These are phyloP conservation scores for Ceratocystis alfenasii DNA, from an alignment of 2,329 filamentous ascomycete genomes.

Conservation along the genomic window DNA sequence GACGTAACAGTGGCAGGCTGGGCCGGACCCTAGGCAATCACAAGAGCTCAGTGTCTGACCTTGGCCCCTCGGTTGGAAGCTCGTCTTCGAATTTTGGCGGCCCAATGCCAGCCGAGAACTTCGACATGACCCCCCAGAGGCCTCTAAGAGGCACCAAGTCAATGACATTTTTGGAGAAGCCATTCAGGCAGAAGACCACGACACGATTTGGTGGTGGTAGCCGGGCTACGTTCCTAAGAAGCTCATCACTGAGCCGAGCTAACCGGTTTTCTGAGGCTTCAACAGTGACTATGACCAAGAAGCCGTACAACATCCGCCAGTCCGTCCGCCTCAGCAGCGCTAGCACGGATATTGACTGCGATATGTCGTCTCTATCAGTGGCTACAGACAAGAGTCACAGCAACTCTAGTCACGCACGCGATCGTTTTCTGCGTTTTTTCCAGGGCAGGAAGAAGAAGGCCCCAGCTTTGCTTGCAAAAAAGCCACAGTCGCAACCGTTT, in stretches of 20 bases:
- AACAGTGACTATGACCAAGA: neutral
- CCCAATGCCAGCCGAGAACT: neutral
- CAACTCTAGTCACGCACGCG: neutral
- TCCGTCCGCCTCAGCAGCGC: constrained; percentile 16
- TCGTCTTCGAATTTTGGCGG: neutral
- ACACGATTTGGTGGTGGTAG: constrained; percentile 4
- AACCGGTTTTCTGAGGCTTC: constrained; percentile 16
- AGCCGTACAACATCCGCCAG: constrained; percentile 18
- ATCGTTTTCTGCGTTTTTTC: constrained; percentile 14
- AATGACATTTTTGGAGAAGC: constrained; percentile 21
- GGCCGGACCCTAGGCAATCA: constrained; percentile 13
- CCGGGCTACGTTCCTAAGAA: constrained; percentile 16
- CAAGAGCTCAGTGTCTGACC: constrained; percentile 14
- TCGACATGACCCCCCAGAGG: neutral
- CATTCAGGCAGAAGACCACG: constrained; percentile 13
- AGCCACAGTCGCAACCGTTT: neutral
- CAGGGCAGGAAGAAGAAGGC: constrained; percentile 18
- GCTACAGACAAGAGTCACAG: constrained; percentile 10
- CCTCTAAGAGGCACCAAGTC: constrained; percentile 20
- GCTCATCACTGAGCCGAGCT: constrained; percentile 10
- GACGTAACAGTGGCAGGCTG: neutral
- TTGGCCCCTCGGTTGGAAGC: neutral
- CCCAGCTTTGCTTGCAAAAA: constrained; percentile 17
- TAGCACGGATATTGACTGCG: constrained; percentile 15
- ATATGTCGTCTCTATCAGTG: neutral